Evolutionary conservation across 1,284 basidiomycete species (phyloP).

Genomic region (Ganoderma meredithae): DNA sequence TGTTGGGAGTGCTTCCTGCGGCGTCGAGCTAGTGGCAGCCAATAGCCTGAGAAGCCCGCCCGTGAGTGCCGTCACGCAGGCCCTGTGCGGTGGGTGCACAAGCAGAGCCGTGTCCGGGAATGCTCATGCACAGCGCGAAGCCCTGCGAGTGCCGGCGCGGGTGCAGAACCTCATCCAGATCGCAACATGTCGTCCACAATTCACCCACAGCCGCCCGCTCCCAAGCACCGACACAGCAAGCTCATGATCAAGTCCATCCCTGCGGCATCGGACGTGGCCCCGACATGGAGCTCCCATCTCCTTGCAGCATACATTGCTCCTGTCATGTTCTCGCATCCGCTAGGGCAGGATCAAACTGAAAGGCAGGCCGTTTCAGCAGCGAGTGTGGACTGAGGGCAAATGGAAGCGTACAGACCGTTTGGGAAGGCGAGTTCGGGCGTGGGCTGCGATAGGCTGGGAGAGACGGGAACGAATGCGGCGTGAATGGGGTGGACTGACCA

Average conservation of each 20-base stretch:
- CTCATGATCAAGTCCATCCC: neutral
- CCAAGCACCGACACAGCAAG: neutral
- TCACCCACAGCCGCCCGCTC: neutral
- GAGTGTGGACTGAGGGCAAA: neutral
- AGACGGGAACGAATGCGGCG: slow-evolving; percentile 1
- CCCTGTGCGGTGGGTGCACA: neutral
- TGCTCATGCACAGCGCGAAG: neutral
- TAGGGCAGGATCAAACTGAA: slow-evolving; percentile 19
- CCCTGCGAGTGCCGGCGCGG: neutral
- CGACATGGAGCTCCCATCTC: neutral
- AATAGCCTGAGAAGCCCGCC: slow-evolving; percentile 3
- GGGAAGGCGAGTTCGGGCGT: neutral
- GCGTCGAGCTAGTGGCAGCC: slow-evolving; percentile 8
- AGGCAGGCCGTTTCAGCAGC: neutral
- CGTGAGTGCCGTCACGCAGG: neutral
- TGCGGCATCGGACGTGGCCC: neutral
- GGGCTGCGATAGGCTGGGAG: slow-evolving; percentile 4
- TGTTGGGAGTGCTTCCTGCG: slow-evolving; percentile 8
- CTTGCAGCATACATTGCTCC: neutral
- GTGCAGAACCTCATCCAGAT: slow-evolving; percentile 1
- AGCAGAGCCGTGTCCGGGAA: neutral
- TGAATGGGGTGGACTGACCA: slow-evolving; percentile 7
- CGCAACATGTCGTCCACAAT: neutral
- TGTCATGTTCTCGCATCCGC: slow-evolving; percentile 20
- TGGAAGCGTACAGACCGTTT: slow-evolving; percentile 3